A percentile compares a stretch with the other conserved stretches of the same genome.
These are phyloP conservation scores for Cydonia oblonga DNA, from an alignment of 331 rosid genomes.

Conservation along the genomic window DNA sequence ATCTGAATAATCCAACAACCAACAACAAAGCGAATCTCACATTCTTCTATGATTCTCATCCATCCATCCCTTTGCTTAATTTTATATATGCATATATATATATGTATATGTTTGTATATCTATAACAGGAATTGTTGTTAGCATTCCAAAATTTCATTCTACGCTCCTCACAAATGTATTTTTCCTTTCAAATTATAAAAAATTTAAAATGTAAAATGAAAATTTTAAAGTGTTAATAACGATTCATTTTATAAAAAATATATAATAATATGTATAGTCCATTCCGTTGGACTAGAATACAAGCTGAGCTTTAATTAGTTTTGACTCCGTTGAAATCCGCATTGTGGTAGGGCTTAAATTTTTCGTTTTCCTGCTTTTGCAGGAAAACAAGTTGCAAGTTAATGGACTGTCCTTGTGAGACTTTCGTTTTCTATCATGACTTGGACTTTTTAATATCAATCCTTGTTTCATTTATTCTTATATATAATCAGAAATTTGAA, in stretches of 20 bases:
- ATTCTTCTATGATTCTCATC: background rate
- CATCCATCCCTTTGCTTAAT: background rate
- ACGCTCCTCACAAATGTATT: too few relatives aligned
- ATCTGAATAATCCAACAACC: slow-evolving; percentile 1
- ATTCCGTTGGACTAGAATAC: background rate
- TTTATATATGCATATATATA: too few relatives aligned
- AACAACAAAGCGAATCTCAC: background rate
- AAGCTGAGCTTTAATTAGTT: background rate
- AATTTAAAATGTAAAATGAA: too few relatives aligned
- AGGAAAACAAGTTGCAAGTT: background rate
- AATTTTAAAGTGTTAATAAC: too few relatives aligned
- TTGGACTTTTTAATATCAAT: background rate
- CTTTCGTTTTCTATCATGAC: background rate
- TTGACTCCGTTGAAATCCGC: slow-evolving; percentile 8
- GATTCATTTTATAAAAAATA: too few relatives aligned
- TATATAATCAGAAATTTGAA: background rate
- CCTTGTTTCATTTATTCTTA: background rate
- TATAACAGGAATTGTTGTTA: too few relatives aligned
- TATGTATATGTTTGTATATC: too few relatives aligned
- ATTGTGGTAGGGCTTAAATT: background rate
- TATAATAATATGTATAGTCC: too few relatives aligned
- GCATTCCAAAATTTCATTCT: too few relatives aligned
- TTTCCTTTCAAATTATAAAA: too few relatives aligned
- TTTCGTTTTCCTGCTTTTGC: background rate
- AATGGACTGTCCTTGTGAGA: background rate